Evolutionary conservation across 257 asterid genomes (phyloP).

Genomic region (Echium plantagineum): DNA sequence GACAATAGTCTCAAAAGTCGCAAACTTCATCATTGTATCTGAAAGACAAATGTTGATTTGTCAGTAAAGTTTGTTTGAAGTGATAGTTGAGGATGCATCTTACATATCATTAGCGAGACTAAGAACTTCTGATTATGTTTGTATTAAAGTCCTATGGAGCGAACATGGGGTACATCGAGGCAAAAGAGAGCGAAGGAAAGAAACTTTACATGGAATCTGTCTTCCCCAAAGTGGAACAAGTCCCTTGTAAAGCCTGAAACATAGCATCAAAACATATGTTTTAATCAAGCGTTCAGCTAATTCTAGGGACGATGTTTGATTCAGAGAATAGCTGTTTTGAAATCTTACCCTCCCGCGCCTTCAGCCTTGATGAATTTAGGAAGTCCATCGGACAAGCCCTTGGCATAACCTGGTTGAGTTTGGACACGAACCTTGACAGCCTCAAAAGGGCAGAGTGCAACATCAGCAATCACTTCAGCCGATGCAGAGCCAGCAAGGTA

Average conservation of each 20-base stretch:
- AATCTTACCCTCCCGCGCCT: conserved; percentile 45
- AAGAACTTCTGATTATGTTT: no score
- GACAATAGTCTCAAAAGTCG: conserved; percentile 54
- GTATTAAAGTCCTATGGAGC: no score
- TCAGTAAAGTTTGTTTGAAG: no score
- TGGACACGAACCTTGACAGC: conserved; percentile 68
- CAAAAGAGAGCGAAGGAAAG: neutral
- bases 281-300: neutral
- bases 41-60: conserved; percentile 7
- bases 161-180: no score
- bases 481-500: conserved; percentile 70
- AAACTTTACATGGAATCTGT: conserved; percentile 57
- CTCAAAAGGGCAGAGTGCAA: conserved; percentile 71
- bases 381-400: conserved; percentile 61
- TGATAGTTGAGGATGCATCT: no score
- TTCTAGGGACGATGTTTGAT: neutral
- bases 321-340: neutral
- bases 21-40: conserved; percentile 72
- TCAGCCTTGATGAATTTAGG: conserved; percentile 47
- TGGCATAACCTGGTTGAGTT: conserved; percentile 58
- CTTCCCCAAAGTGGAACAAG: conserved; percentile 72
- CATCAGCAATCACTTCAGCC: conserved; percentile 48
- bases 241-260: conserved; percentile 51
- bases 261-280: neutral
- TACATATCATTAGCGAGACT: no score